A percentile compares a stretch with the other conserved stretches of the same genome.
Conservation (phyloP, 768 basidiomycete genomes). For the Leccinum fibrillosum region DNA sequence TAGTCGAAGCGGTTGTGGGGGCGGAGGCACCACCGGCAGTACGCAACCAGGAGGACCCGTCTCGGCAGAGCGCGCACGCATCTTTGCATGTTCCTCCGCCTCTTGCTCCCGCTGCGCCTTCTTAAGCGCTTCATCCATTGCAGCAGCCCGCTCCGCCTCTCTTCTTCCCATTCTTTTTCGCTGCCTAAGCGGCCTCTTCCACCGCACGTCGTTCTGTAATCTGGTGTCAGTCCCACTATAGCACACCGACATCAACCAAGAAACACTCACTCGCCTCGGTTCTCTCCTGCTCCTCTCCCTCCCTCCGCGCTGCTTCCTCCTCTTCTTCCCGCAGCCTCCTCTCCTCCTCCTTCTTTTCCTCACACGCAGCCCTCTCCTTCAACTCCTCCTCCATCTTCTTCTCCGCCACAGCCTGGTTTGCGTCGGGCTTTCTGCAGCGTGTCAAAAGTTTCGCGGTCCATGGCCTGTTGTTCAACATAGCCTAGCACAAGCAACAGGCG, state of each 20-base stretch:
- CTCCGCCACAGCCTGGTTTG: constrained; percentile 34
- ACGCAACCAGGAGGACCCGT: constrained; percentile 13
- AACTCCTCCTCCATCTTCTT: constrained; percentile 54
- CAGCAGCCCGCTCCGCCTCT: constrained; percentile 52
- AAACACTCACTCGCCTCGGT: constrained; percentile 45
- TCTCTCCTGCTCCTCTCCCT: constrained; percentile 35
- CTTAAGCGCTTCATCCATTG: constrained; percentile 35
- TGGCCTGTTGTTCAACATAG: constrained; percentile 80
- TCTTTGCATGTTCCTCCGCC: constrained; percentile 41
- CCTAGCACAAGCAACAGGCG: constrained; percentile 80
- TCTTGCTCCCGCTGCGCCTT: constrained; percentile 13
- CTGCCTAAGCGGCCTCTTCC: constrained; percentile 53
- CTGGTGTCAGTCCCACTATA: too few relatives aligned
- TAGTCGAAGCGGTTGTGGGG: too few relatives aligned
- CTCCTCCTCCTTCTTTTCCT: constrained; percentile 54
- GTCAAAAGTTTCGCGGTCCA: constrained; percentile 69
- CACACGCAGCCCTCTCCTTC: constrained; percentile 57
- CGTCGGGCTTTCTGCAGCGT: constrained; percentile 40
- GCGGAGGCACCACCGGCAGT: too few relatives aligned
- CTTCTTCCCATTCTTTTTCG: constrained; percentile 54
- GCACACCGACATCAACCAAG: too few relatives aligned
- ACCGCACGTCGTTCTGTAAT: constrained; percentile 49
- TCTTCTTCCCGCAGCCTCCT: constrained; percentile 28
- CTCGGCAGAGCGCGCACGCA: constrained; percentile 24
- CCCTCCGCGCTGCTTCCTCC: constrained; percentile 15